Evolutionary conservation across 208 protist species (phyloP), one percentile per base, ranked within the genome.

Genomic region (Acanthamoeba culbertsoni): DNA sequence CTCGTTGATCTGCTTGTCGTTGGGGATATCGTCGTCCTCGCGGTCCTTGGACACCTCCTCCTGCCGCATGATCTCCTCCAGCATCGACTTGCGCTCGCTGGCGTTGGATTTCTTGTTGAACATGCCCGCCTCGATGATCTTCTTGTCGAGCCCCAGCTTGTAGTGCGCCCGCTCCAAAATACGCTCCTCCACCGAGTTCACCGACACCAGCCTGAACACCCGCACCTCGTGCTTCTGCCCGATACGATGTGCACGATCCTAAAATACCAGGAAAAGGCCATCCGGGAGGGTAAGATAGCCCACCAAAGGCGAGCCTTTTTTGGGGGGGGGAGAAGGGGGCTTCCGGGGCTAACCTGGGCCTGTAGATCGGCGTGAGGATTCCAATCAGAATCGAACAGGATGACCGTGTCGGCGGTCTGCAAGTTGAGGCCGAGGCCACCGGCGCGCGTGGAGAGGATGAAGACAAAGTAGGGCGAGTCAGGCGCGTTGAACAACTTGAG

Each of bases 341-440:
- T n/a, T n/a, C n/a, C n/a, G n/a, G n/a, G n/a, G n/a, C n/a, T n/a
- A n/a, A n/a, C n/a, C n/a, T 97, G 95, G 40, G 96, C 97, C 86
- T 98, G 97, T 33, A 97, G 93, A 92, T 97, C 97, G 42, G 92
- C 93, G 48, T 96, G 95, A 12, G 97, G 97, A 86, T 97, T 97
- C 96, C 97, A 97, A 88, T 97, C 97, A 26, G 75, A 93, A 40
- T 97, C 97, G 92, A 96, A 97, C 28, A 97, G 94, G 59, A 97
- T 95, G 14, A 97, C 97, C 18, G 97, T 97, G 73, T 97, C 96
- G 2, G 97, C 96, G 16, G 96, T 96, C 84, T 97, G 96, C 23
- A 97, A 46, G 93, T 97, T 97, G 26, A 97, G 86, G 42, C 97
- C 97, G 0, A 97, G 62, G 79, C 97, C 96, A 88, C 97, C 97